Conservation (phyloP, 2,329 filamentous ascomycete genomes). For the Penicillium sp. region DNA sequence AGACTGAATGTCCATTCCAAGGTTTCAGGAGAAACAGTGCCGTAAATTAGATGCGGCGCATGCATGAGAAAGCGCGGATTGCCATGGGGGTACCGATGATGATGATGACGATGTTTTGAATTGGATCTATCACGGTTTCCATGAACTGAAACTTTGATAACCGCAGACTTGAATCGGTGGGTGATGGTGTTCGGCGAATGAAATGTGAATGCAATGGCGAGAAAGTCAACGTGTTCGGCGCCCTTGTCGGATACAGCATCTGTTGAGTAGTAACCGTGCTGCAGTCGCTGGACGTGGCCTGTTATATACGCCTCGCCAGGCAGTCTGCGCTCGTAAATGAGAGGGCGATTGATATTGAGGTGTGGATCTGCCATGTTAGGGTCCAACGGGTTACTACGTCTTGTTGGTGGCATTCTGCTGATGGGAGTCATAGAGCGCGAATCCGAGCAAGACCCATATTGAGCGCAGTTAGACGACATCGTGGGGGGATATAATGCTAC, state of each 20-base stretch:
- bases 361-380: slow-evolving; percentile 39
- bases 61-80: slow-evolving; percentile 48
- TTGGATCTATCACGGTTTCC: slow-evolving; percentile 5
- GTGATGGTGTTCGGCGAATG: slow-evolving; percentile 43
- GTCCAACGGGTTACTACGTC: slow-evolving; percentile 22
- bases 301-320: slow-evolving; percentile 50
- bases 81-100: slow-evolving; percentile 15
- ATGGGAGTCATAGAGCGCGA: neutral
- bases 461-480: slow-evolving; percentile 7
- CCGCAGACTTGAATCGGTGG: slow-evolving; percentile 49
- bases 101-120: slow-evolving; percentile 1
- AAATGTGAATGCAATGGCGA: slow-evolving; percentile 50
- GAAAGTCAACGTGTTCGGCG: slow-evolving; percentile 47
- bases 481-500: slow-evolving; percentile 4
- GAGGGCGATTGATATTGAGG: slow-evolving; percentile 39
- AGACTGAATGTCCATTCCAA: slow-evolving; percentile 50
- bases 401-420: slow-evolving; percentile 5
- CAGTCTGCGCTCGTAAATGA: slow-evolving; percentile 49
- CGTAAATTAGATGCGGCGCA: slow-evolving; percentile 50
- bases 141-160: slow-evolving; percentile 39
- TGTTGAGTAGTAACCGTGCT: slow-evolving; percentile 48
- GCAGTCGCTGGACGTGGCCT: slow-evolving; percentile 49
- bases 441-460: neutral
- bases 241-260: slow-evolving; percentile 42
- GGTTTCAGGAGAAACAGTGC: slow-evolving; percentile 47